Base-by-base conservation (phyloP, 2,329 filamentous ascomycete genomes). In the Cytospora paraplurivora region DNA sequence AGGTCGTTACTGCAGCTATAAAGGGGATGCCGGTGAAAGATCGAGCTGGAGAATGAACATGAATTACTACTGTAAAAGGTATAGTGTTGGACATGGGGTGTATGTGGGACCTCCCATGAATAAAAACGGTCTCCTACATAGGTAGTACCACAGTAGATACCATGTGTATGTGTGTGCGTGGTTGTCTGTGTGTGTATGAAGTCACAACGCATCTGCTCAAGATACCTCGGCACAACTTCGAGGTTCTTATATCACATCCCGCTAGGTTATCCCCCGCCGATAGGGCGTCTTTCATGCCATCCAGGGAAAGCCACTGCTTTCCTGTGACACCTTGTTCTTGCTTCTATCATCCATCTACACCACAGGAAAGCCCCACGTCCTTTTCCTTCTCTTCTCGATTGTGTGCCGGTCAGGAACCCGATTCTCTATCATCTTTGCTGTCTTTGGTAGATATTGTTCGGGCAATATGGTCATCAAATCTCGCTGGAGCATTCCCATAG, bases 391-490 rank as follows among this genome's bases (percentile, higher is more conserved):
- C 6, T 13, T 33, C 10, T 27, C 17, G 19, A 1, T 41, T 13
- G 3, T 33, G 17, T n/a, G 8, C 12, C 33, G 27, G 44, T 49
- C 44, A 12, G n/a, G 44, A 49, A 8, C 44, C 1, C 41, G 21
- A 19, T 38, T 21, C 21, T 55, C 37, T 61, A 38, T 34, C 32
- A 34, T 21, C 51, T 41, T 19, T 13, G 19, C 17, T 10, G 10
- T 50, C 19, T 11, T 33, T 0, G 19, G 19, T 21, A 7, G 6
- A 37, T 11, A 15, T 50, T 10, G n/a, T 21, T 17, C 37, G 32
- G 59, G 27, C 19, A 62, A 62, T 12, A 84, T 84, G 82, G 75
- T 78, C 4, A 77, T 84, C 69, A 67, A 71, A 50, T 83, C 82
- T 7, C 78, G 82, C 53, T 83, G 80, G 77, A 70, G 71, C 10